Evolutionary conservation across 495 filamentous ascomycete species (phyloP).

Genomic region (Penicillium tannophilum): DNA sequence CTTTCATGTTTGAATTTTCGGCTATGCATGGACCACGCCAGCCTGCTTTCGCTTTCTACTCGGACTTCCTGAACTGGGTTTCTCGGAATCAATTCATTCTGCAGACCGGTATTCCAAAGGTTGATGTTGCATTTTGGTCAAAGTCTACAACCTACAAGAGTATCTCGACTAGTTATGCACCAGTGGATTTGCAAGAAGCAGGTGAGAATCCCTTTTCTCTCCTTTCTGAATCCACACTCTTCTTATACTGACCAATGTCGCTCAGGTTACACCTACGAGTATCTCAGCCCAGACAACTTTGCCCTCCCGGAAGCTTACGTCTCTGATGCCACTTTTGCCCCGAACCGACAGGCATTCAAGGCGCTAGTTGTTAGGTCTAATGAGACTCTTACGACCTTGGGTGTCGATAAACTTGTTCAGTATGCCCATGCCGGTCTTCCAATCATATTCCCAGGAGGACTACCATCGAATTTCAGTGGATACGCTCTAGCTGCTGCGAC

Average conservation of each 20-base stretch:
- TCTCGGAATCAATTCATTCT: slow-evolving; percentile 39
- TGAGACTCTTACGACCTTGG: slow-evolving; percentile 39
- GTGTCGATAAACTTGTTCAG: slow-evolving; percentile 34
- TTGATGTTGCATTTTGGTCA: slow-evolving; percentile 45
- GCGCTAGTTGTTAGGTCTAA: slow-evolving; percentile 46
- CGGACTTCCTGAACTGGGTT: slow-evolving; percentile 42
- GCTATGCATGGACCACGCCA: slow-evolving; percentile 46
- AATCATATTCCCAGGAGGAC: slow-evolving; percentile 15
- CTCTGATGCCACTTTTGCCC: slow-evolving; percentile 35
- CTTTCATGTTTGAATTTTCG: slow-evolving; percentile 46
- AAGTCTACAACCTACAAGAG: slow-evolving; percentile 3
- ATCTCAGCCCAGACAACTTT: slow-evolving; percentile 52
- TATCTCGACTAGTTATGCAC: slow-evolving; percentile 2
- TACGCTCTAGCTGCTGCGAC: slow-evolving; percentile 3
- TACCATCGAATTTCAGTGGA: slow-evolving; percentile 9
- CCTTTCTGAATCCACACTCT: background rate
- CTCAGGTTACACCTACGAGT: slow-evolving; percentile 51
- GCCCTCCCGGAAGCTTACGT: slow-evolving; percentile 36
- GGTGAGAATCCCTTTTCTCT: background rate
- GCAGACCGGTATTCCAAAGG: slow-evolving; percentile 42
- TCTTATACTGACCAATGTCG: background rate
- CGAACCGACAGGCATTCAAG: slow-evolving; percentile 44
- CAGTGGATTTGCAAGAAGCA: slow-evolving; percentile 4
- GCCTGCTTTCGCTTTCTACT: slow-evolving; percentile 46
- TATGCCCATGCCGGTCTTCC: slow-evolving; percentile 43